Evolutionary conservation across 805 yeast genomes (phyloP).

Genomic region (Candida ipomoeae): DNA sequence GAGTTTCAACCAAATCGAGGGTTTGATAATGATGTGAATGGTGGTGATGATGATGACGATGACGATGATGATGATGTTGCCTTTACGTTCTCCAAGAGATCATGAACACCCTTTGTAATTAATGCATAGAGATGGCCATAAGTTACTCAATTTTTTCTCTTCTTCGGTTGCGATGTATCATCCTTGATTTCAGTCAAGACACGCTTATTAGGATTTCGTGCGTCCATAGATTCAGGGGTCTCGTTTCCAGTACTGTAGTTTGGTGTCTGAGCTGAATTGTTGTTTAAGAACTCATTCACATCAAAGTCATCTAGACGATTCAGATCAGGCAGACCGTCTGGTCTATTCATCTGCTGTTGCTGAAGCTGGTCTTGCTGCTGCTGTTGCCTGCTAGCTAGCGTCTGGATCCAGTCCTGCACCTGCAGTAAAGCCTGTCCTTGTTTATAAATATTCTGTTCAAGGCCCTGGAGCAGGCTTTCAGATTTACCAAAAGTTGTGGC

Average conservation of each 20-base stretch:
- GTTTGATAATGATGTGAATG: neutral
- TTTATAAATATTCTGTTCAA: slow-evolving; percentile 44
- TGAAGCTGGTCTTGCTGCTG: slow-evolving; percentile 18
- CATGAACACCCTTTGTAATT: neutral
- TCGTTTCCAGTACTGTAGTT: slow-evolving; percentile 1
- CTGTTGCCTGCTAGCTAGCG: slow-evolving; percentile 16
- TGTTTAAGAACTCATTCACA: slow-evolving; percentile 28
- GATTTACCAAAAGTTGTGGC: neutral
- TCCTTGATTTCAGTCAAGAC: slow-evolving; percentile 12
- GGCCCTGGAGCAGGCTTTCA: slow-evolving; percentile 22
- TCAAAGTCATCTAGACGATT: slow-evolving; percentile 26
- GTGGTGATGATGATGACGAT: slow-evolving; percentile 6
- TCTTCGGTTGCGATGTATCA: slow-evolving; percentile 1
- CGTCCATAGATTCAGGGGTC: neutral
- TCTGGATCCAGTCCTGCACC: slow-evolving; percentile 54
- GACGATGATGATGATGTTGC: slow-evolving; percentile 11
- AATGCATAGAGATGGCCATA: neutral
- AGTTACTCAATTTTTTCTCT: neutral
- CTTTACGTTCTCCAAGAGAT: slow-evolving; percentile 13
- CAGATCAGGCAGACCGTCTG: slow-evolving; percentile 5
- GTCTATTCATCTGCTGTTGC: slow-evolving; percentile 13
- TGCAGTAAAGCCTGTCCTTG: slow-evolving; percentile 53
- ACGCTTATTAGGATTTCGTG: slow-evolving; percentile 6
- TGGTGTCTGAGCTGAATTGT: slow-evolving; percentile 6
- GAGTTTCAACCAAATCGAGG: neutral